A percentile compares a stretch with the other conserved stretches of the same genome.
These are phyloP conservation scores for Sisymbrium altissimum DNA, from an alignment of 345 rosid species.

Conservation along the genomic window DNA sequence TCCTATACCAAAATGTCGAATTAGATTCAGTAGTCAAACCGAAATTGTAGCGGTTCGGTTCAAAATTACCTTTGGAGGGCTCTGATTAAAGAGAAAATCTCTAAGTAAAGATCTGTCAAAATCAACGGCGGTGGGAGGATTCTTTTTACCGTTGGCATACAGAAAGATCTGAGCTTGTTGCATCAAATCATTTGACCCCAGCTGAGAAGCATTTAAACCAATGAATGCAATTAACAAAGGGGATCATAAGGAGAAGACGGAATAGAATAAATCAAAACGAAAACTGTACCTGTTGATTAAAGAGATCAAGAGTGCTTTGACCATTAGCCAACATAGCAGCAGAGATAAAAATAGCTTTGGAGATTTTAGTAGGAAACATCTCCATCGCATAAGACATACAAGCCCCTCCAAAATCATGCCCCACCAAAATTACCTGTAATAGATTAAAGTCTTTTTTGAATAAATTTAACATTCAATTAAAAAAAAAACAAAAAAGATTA, in stretches of 20 bases:
- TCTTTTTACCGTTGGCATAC: constrained; percentile 80
- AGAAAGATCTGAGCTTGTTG: constrained; percentile 68
- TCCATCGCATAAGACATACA: constrained; percentile 90
- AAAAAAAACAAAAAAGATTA: no score
- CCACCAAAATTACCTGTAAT: constrained; percentile 71
- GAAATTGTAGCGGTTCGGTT: constrained; percentile 5
- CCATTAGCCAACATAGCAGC: constrained; percentile 86
- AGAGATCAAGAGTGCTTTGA: constrained; percentile 76
- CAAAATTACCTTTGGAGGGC: constrained; percentile 68
- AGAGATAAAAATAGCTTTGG: constrained; percentile 78
- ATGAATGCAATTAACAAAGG: not conserved
- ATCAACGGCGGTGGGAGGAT: constrained; percentile 88
- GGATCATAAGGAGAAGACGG: not conserved
- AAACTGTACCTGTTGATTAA: constrained; percentile 58
- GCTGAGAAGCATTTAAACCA: constrained; percentile 35
- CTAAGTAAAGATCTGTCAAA: constrained; percentile 67
- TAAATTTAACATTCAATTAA: no score
- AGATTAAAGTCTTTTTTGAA: no score
- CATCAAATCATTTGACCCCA: constrained; percentile 65
- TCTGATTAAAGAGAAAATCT: constrained; percentile 75
- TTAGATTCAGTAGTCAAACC: constrained; percentile 4
- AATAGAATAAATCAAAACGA: not conserved
- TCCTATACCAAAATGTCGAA: constrained; percentile 45
- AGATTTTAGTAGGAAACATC: constrained; percentile 63
- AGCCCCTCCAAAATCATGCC: constrained; percentile 97